Base-by-base conservation (phyloP, 495 filamentous ascomycete genomes). In the Penicillium silybi region DNA sequence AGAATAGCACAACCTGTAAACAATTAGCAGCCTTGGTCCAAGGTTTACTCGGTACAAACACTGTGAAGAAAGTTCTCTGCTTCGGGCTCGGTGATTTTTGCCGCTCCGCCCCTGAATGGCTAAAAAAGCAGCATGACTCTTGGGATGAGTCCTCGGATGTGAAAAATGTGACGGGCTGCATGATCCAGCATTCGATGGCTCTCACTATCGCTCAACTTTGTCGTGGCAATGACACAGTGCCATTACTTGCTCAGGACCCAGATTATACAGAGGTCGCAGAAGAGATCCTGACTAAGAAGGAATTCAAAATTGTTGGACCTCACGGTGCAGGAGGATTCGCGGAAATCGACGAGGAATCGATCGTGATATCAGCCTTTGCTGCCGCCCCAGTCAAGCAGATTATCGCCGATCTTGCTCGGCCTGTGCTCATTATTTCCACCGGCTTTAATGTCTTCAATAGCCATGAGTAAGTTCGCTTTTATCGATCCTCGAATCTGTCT, bases 301-400 rank as follows among this genome's bases (percentile, higher is more conserved):
- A 49, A 53, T 66, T 74, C 59, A 54, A 70, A 38, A 57, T 74
- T 59, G 56, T 74, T 59, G 64, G 61, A 46, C 49, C 57, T 39
- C 63, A 59, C 52, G 69, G 71, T 45, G 71, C 69, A 48, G 65
- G 59, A 56, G 71, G 66, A 45, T 74, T 74, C 52, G 57, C 63
- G 46, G 57, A 72, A 55, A 48, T 71, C n/a, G 67, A 73, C 59
- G 63, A 69, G 1, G 56, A 63, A 19, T 60, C 68, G 16, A 58
- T 68, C 41, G 58, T 73, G 43, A 62, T 73, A 58, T 53, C 64
- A 5, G 52, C 63, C 23, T 67, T 68, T 62, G 57, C 64, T 42
- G 50, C 52, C 39, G 61, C 61, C 2, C 64, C 66, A 44, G 46
- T 75, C 18, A 68, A 66, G 48, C 57, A 65, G 51, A 65, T 65